phyloP scores from a whole-genome alignment of 2,329 filamentous ascomycete species.

The Myriosclerotinia curreyana region DNA sequence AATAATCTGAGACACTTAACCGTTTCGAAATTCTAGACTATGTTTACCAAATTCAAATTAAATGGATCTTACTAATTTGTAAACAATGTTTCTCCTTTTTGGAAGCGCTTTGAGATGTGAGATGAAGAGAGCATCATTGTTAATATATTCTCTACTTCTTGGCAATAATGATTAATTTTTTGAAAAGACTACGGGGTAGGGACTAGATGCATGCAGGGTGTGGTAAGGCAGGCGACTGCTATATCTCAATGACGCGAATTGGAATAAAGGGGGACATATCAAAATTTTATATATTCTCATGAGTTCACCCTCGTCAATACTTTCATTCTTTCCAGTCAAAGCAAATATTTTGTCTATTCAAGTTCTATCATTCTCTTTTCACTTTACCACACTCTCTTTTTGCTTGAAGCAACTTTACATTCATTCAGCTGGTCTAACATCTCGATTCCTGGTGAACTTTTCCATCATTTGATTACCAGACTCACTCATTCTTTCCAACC shows the following conservation, averaged over 20 bases:
- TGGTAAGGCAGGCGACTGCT: background rate
- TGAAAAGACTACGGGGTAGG: background rate
- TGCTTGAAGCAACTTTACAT: slow-evolving; percentile 16
- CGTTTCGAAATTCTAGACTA: background rate
- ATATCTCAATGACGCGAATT: background rate
- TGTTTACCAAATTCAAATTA: background rate
- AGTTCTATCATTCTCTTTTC: slow-evolving; percentile 17
- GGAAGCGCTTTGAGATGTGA: background rate
- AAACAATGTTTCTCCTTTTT: background rate
- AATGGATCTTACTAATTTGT: background rate
- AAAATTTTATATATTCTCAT: slow-evolving; percentile 1
- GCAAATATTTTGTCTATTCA: slow-evolving; percentile 15
- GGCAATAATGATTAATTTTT: background rate
- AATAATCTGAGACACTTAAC: slow-evolving; percentile 11
- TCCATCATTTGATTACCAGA: background rate
- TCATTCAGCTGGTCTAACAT: slow-evolving; percentile 21
- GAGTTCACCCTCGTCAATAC: background rate
- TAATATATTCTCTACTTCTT: slow-evolving; percentile 19
- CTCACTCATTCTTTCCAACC: background rate
- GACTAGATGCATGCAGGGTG: background rate
- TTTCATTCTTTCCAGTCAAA: slow-evolving; percentile 1
- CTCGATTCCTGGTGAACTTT: slow-evolving; percentile 1
- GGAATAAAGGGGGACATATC: background rate
- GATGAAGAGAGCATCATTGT: slow-evolving; percentile 4
- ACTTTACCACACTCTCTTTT: slow-evolving; percentile 12